These are phyloP conservation scores for Penicillium sumatraense DNA, from an alignment of 2,329 filamentous ascomycete genomes.

Conservation along the genomic window DNA sequence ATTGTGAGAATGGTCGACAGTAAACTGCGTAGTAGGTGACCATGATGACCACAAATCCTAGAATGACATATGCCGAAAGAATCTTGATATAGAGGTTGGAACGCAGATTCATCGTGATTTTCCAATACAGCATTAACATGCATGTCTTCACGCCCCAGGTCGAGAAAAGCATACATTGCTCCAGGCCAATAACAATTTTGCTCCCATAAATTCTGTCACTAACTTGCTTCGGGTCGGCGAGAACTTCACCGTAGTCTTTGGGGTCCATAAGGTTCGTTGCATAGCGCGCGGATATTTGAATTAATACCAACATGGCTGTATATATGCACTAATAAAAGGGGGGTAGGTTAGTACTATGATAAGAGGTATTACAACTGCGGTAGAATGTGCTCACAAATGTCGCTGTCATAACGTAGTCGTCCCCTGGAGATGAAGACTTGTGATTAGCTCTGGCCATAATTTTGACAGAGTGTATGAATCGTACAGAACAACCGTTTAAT, in stretches of 20 bases:
- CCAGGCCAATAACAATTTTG: conserved; percentile 55
- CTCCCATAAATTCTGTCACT: conserved; percentile 50
- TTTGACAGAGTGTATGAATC: not conserved
- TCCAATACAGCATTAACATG: conserved; percentile 55
- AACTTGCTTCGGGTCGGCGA: conserved; percentile 46
- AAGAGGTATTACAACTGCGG: not conserved
- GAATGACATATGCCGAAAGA: conserved; percentile 47
- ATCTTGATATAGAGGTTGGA: conserved; percentile 44
- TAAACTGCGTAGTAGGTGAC: conserved; percentile 55
- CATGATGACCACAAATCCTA: conserved; percentile 54
- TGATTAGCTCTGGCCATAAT: not conserved
- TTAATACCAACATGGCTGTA: conserved; percentile 37
- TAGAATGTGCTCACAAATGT: conserved; percentile 38
- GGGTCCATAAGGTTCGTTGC: conserved; percentile 46
- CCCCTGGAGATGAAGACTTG: conserved; percentile 25
- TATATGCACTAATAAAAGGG: conserved; percentile 36
- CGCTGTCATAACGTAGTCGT: conserved; percentile 44
- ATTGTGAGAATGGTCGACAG: conserved; percentile 55
- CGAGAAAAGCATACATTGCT: conserved; percentile 54
- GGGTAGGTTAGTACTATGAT: not conserved
- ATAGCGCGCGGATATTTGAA: conserved; percentile 43
- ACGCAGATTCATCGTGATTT: conserved; percentile 47
- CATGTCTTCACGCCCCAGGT: conserved; percentile 59
- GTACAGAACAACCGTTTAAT: conserved; percentile 35
- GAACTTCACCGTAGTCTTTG: conserved; percentile 35